Percentiles rank a stretch among this genome's conserved stretches.
Conservation (phyloP, 257 asterid species). For the Nyctanthes arbortristis region DNA sequence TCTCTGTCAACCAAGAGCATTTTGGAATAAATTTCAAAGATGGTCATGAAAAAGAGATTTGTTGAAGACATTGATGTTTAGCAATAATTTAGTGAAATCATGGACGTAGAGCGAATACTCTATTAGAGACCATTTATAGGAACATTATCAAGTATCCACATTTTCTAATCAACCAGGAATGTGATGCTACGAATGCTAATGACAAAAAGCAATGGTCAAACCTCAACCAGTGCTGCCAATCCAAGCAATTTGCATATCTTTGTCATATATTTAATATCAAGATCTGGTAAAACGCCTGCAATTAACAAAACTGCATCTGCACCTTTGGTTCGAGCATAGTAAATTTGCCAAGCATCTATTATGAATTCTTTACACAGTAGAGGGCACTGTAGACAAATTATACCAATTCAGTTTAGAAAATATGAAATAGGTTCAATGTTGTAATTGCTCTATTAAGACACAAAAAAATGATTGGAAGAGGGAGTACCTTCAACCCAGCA, state of each 20-base stretch:
- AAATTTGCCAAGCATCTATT: slow-evolving; percentile 86
- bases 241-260: slow-evolving; percentile 90
- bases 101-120: background rate
- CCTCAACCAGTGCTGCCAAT: slow-evolving; percentile 84
- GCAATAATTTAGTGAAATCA: background rate
- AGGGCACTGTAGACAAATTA: slow-evolving; percentile 67
- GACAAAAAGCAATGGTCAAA: slow-evolving; percentile 30
- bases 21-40: background rate
- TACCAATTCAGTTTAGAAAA: slow-evolving; percentile 23
- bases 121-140: background rate
- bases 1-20: background rate
- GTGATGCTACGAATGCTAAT: background rate
- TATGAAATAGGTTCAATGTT: background rate
- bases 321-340: slow-evolving; percentile 81
- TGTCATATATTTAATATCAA: slow-evolving; percentile 78
- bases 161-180: background rate
- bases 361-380: slow-evolving; percentile 88
- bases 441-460: background rate
- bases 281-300: slow-evolving; percentile 84
- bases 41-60: background rate
- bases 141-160: background rate
- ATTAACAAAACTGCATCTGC: slow-evolving; percentile 89
- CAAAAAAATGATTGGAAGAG: slow-evolving; percentile 10
- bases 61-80: background rate
- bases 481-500: slow-evolving; percentile 71